phyloP scores from a whole-genome alignment of 2,329 filamentous ascomycete species.

The Aspergillus thermomutatus region DNA sequence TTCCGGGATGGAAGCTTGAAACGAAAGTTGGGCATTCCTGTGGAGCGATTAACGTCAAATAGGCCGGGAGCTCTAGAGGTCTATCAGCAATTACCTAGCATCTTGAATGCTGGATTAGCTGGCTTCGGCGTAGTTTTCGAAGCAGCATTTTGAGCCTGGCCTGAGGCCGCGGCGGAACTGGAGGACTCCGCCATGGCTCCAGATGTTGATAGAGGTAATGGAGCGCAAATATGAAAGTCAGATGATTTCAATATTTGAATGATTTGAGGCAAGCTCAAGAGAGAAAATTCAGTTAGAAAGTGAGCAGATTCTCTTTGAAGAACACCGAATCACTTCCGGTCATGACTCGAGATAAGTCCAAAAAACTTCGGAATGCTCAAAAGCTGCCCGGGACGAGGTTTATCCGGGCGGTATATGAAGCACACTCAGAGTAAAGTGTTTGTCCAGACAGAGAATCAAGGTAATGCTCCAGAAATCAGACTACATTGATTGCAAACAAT shows the following conservation, averaged over 20 bases:
- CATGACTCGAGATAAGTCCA: background rate
- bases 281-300: background rate
- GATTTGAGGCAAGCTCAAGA: background rate
- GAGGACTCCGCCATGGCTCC: conserved; percentile 37
- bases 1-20: conserved; percentile 88
- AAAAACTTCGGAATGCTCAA: conserved; percentile 8
- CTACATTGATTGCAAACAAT: background rate
- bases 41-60: background rate
- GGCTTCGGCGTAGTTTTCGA: conserved; percentile 16
- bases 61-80: background rate
- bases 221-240: background rate
- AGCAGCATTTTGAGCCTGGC: conserved; percentile 30
- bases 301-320: background rate
- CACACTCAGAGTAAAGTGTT: background rate
- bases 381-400: conserved; percentile 8
- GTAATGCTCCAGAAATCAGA: background rate
- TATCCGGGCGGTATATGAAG: conserved; percentile 3
- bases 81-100: conserved; percentile 16
- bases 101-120: conserved; percentile 19
- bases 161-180: conserved; percentile 33
- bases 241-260: background rate
- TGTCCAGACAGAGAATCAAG: background rate
- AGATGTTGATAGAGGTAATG: background rate
- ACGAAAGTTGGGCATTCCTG: conserved; percentile 78
- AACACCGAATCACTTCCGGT: background rate